Evolutionary conservation across 1,139 yeast genomes (phyloP).

Genomic region (Pichia sp.): DNA sequence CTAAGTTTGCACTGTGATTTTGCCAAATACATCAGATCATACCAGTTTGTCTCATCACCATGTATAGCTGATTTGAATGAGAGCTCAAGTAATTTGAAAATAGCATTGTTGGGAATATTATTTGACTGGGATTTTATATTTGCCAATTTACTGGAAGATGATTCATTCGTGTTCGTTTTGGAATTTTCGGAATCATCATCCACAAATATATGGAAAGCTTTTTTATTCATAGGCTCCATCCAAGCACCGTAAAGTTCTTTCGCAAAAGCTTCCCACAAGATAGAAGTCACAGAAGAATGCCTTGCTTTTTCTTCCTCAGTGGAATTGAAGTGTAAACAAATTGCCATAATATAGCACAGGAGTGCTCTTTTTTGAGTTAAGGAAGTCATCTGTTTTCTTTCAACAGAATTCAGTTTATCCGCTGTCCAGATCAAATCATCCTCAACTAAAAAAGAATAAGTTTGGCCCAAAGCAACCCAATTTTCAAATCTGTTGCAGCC

Average conservation of each 20-base stretch:
- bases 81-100: conserved; percentile 29
- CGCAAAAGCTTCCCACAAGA: conserved; percentile 56
- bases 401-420: conserved; percentile 67
- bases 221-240: conserved; percentile 64
- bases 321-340: conserved; percentile 43
- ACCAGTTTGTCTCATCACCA: conserved; percentile 56
- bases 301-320: conserved; percentile 24
- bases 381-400: conserved; percentile 61
- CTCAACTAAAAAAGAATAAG: conserved; percentile 75
- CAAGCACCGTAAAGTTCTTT: conserved; percentile 59
- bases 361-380: conserved; percentile 65
- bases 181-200: conserved; percentile 15
- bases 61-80: conserved; percentile 44
- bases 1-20: conserved; percentile 54
- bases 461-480: conserved; percentile 82
- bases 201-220: conserved; percentile 44
- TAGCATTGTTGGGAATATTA: conserved; percentile 27
- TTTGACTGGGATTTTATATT: conserved; percentile 11
- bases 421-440: conserved; percentile 91
- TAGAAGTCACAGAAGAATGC: conserved; percentile 36
- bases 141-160: neutral
- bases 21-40: conserved; percentile 52
- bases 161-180: neutral
- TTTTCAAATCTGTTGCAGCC: conserved; percentile 71
- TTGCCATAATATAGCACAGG: conserved; percentile 72